These are phyloP conservation scores for Dendrobium chrysotoxum DNA, from an alignment of 106 monocot genomes.

Conservation along the genomic window DNA sequence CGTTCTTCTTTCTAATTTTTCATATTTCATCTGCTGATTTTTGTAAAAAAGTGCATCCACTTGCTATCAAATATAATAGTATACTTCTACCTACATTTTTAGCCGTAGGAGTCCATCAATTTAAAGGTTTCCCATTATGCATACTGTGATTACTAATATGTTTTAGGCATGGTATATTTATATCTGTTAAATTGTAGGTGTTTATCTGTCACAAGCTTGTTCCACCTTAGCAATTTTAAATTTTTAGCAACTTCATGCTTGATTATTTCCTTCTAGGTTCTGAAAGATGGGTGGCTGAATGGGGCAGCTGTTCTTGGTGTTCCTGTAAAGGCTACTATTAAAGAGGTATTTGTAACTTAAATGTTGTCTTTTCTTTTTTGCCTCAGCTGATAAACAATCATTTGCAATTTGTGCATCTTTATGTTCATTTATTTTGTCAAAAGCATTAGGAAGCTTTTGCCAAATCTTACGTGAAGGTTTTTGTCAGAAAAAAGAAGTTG, in stretches of 20 bases:
- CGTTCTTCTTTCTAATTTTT: too few species aligned
- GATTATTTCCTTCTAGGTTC: conserved; percentile 55
- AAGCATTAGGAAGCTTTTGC: background rate
- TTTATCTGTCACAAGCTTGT: background rate
- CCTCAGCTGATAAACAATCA: background rate
- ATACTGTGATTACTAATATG: background rate
- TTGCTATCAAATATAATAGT: too few species aligned
- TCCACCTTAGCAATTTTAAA: background rate
- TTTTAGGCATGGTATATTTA: background rate
- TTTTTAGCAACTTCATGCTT: conserved; percentile 1
- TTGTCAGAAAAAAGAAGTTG: background rate
- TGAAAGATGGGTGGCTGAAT: conserved; percentile 75
- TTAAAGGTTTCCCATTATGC: background rate
- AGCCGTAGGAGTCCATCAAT: background rate
- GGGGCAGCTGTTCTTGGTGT: conserved; percentile 99
- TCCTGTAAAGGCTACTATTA: conserved; percentile 96
- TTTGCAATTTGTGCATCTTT: background rate
- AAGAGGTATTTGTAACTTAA: conserved; percentile 52
- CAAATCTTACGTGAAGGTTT: background rate
- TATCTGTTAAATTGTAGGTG: background rate
- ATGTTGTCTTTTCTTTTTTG: background rate
- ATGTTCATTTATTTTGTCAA: background rate
- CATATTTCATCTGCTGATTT: too few species aligned
- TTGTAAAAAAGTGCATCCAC: too few species aligned
- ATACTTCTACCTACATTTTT: background rate